Base-by-base conservation (phyloP, 441 rosid genomes). In the Melastoma candidum region DNA sequence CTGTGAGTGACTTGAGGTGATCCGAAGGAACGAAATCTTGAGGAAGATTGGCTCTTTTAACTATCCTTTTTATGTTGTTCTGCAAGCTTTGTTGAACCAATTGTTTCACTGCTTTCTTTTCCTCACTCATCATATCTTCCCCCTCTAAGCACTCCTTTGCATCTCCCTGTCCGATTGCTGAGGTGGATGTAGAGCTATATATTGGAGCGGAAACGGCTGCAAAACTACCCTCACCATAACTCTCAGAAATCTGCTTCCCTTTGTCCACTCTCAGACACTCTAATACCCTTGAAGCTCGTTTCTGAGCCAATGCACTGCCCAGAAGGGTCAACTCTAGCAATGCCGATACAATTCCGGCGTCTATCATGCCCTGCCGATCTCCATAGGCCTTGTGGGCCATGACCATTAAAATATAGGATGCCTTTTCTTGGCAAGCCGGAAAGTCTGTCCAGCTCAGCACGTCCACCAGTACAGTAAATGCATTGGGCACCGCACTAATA, bases 51-150 rank as follows among this genome's bases (percentile, higher is more conserved):
- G 98, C 97, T 70, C 98, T 79, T 73, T 86, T 86, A 2, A 78
- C 95, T n/a, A 93, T 93, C 71, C 97, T 85, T 72, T 74, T 88
- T 95, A 93, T 93, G 53, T 93, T 93, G 67, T 73, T 88, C 64
- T 93, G 97, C 79, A 93, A 71, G 68, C 98, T 93, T 67, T 84
- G 98, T 65, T 88, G 96, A 55, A 93, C 98, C 60, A 93, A 70
- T 65, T 84, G 95, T 60, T 84, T 84, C 69, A 93, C 97, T 0
- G 98, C 98, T 71, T 88, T 88, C 74, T 77, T 93, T 77, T 93
- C 98, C 65, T 84, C 90, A 11, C 98, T 93, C 92, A 93, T 93
- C 97, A 81, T 79, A 57, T 65, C 77, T 61, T 76, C 94, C 29
- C 64, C 98, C 44, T 67, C 73, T 51, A 74, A 48, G 43, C 63